phyloP scores from a whole-genome alignment of 164 flowering plant species.

The Magnolia changhungtana region DNA sequence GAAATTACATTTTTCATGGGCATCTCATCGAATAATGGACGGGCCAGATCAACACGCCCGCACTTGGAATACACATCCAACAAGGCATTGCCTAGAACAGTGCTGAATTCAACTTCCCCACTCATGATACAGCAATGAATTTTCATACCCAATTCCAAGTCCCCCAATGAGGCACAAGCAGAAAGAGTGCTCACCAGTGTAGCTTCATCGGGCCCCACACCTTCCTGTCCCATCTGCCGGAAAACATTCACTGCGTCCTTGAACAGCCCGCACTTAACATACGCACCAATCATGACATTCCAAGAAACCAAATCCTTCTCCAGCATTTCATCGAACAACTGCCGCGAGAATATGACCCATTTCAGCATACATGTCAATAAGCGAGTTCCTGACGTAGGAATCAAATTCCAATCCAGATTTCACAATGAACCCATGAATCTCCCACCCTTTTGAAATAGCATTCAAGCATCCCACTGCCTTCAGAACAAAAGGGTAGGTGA shows the following conservation, averaged over 20 bases:
- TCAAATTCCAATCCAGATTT: constrained; percentile 60
- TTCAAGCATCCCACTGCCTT: constrained; percentile 64
- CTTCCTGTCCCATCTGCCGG: constrained; percentile 35
- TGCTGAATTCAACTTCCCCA: constrained; percentile 37
- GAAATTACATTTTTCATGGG: constrained; percentile 56
- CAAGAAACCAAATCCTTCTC: constrained; percentile 62
- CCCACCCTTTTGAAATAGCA: constrained; percentile 37
- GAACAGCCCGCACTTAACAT: constrained; percentile 32
- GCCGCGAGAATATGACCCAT: constrained; percentile 30
- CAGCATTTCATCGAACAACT: constrained; percentile 66
- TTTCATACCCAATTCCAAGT: constrained; percentile 62
- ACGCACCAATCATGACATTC: constrained; percentile 37
- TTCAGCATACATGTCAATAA: constrained; percentile 66
- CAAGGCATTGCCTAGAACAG: constrained; percentile 58
- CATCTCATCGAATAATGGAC: constrained; percentile 47
- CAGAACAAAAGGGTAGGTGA: constrained; percentile 72
- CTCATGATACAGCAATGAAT: constrained; percentile 41
- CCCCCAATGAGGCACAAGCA: constrained; percentile 54
- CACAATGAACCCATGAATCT: constrained; percentile 52
- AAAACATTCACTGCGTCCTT: constrained; percentile 48
- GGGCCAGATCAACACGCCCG: constrained; percentile 45
- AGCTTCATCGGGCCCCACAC: constrained; percentile 54
- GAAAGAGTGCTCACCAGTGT: constrained; percentile 67
- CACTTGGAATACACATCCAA: constrained; percentile 73
- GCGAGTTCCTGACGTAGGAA: constrained; percentile 58